phyloP scores from a whole-genome alignment of 2,329 filamentous ascomycete species.

The Blastomyces parvus region DNA sequence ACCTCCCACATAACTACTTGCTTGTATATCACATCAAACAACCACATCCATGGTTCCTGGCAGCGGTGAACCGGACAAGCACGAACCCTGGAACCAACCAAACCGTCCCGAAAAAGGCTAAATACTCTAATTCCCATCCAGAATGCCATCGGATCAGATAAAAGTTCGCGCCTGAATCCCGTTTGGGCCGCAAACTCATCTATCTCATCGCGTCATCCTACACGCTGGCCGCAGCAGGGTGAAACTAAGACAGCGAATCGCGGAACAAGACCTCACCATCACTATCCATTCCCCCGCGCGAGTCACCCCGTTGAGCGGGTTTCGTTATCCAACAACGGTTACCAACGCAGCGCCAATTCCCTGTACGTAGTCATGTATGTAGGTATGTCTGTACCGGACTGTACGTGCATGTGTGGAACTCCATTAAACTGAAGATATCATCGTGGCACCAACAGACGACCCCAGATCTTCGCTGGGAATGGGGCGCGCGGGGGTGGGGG shows the following conservation, averaged over 20 bases:
- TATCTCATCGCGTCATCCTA: background rate
- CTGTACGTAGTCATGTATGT: background rate
- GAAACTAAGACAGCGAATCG: background rate
- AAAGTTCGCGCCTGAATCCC: background rate
- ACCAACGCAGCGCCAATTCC: background rate
- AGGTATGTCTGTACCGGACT: background rate
- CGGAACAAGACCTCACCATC: background rate
- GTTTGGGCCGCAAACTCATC: slow-evolving; percentile 2
- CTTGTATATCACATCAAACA: background rate
- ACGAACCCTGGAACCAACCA: background rate
- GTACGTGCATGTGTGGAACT: background rate
- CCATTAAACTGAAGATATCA: background rate
- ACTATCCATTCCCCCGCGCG: no score
- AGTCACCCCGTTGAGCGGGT: no score
- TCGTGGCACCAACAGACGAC: slow-evolving; percentile 4
- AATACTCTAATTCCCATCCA: background rate
- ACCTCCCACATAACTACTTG: background rate
- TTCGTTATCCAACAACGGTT: background rate
- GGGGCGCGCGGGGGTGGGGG: background rate
- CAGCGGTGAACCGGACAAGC: background rate
- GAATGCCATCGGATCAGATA: background rate
- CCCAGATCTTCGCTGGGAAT: background rate
- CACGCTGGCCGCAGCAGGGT: background rate
- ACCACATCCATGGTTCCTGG: slow-evolving; percentile 2
- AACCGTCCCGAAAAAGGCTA: background rate